These are phyloP conservation scores for Auricularia auricula-judae DNA, from an alignment of 768 basidiomycete species.

Conservation along the genomic window DNA sequence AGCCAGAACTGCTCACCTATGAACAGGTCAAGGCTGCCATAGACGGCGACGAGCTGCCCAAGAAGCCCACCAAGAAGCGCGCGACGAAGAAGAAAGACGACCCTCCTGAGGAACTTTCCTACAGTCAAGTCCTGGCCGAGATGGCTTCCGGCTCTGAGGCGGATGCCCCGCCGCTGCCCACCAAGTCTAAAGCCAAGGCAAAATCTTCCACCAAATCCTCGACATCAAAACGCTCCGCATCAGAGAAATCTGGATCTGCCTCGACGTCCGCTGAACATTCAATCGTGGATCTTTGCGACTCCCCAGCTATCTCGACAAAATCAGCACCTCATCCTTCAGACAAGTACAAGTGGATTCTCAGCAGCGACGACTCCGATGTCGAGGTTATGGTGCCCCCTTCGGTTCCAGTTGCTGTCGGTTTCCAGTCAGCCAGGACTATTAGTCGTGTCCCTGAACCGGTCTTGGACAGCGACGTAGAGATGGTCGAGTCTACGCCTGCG, in stretches of 20 bases:
- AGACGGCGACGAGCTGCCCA: slow-evolving; percentile 39
- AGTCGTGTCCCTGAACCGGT: background rate
- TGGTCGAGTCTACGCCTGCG: background rate
- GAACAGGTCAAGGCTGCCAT: slow-evolving; percentile 44
- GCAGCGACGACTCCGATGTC: slow-evolving; percentile 29
- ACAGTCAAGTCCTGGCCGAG: background rate
- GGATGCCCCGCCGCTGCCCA: background rate
- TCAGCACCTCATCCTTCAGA: background rate
- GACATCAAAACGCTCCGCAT: background rate
- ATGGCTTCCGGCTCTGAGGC: background rate
- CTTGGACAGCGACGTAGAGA: background rate
- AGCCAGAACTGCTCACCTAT: slow-evolving; percentile 22
- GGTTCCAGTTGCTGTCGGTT: background rate
- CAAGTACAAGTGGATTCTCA: background rate
- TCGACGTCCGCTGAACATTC: background rate
- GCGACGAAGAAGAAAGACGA: background rate
- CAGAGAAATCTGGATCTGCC: background rate
- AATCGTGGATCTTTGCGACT: background rate
- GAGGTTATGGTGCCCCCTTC: slow-evolving; percentile 35
- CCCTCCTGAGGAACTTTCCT: background rate
- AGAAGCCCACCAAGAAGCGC: background rate
- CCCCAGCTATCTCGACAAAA: background rate
- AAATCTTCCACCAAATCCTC: background rate
- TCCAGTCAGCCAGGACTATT: background rate
- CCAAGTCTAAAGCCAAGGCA: background rate